Evolutionary conservation across 352 stramenopile species (phyloP).

Genomic region (Phytopythium sindhum): DNA sequence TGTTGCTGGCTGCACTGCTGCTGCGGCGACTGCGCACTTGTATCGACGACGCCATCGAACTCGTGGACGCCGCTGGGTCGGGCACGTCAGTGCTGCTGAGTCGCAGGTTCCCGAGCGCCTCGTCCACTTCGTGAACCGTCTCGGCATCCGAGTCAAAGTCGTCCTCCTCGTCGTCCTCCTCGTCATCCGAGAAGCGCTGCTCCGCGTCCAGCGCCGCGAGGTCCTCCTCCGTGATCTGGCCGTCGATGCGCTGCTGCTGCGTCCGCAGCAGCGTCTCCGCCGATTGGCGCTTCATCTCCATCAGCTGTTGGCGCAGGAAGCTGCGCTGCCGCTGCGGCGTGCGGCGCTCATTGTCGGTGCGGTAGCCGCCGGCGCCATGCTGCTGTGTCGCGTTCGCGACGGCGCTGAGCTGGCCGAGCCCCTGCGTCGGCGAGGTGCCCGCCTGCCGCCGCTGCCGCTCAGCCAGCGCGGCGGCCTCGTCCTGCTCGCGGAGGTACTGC

Average conservation of each 20-base stretch:
- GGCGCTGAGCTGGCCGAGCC: slow-evolving; percentile 30
- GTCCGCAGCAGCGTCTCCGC: slow-evolving; percentile 41
- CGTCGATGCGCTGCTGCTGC: slow-evolving; percentile 48
- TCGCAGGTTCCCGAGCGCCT: slow-evolving; percentile 22
- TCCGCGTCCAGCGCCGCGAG: slow-evolving; percentile 17
- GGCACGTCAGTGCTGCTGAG: slow-evolving; percentile 28
- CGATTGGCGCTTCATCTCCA: slow-evolving; percentile 78
- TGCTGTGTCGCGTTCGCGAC: slow-evolving; percentile 25
- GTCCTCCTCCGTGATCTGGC: slow-evolving; percentile 28
- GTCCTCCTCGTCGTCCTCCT: slow-evolving; percentile 33
- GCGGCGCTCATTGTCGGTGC: slow-evolving; percentile 16
- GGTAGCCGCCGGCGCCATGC: slow-evolving; percentile 23
- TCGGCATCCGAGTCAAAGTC: slow-evolving; percentile 27
- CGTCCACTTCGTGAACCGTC: slow-evolving; percentile 33
- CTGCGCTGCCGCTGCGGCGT: slow-evolving; percentile 60
- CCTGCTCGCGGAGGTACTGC: slow-evolving; percentile 51
- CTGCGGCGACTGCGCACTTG: slow-evolving; percentile 1
- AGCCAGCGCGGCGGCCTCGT: slow-evolving; percentile 41
- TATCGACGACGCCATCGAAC: slow-evolving; percentile 23
- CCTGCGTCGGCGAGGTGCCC: slow-evolving; percentile 11
- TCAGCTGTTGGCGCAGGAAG: slow-evolving; percentile 60
- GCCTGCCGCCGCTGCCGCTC: slow-evolving; percentile 20
- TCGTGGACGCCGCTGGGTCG: slow-evolving; percentile 27
- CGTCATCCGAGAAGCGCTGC: slow-evolving; percentile 31
- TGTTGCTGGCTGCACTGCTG: background rate